Evolutionary conservation across 1,284 basidiomycete species (phyloP).

Genomic region (Cystobasidium slooffiae): DNA sequence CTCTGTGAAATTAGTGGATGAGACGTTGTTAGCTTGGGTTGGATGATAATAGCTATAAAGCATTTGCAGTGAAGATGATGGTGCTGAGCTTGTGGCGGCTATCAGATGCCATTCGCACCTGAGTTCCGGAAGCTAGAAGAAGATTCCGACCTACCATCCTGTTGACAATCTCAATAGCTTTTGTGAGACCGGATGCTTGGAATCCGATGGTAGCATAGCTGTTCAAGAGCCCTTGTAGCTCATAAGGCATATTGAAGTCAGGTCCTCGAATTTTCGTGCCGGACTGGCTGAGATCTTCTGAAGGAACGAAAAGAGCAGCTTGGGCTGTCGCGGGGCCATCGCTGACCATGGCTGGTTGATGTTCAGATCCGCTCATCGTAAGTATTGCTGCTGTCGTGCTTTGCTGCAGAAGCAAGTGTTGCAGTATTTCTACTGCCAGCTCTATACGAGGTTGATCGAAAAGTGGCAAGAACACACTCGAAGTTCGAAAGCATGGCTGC

Average conservation of each 20-base stretch:
- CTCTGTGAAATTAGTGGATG: slow-evolving; percentile 61
- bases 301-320: slow-evolving; percentile 42
- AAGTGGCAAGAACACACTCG: neutral
- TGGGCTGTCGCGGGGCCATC: slow-evolving; percentile 33
- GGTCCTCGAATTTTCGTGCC: slow-evolving; percentile 83
- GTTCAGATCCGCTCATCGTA: neutral
- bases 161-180: slow-evolving; percentile 87
- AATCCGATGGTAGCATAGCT: slow-evolving; percentile 92
- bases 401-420: neutral
- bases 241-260: slow-evolving; percentile 74
- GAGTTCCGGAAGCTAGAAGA: neutral
- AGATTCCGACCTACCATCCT: slow-evolving; percentile 69
- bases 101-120: neutral
- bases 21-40: too few species aligned
- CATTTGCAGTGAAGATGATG: too few species aligned
- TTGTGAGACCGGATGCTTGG: slow-evolving; percentile 87
- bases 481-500: neutral
- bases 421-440: neutral
- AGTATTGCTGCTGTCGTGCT: neutral
- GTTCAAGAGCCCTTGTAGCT: slow-evolving; percentile 72
- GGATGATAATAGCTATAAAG: neutral
- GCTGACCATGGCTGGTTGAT: neutral
- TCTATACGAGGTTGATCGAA: neutral
- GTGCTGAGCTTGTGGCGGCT: neutral
- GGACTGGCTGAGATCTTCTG: slow-evolving; percentile 52